Evolutionary conservation across 2,329 filamentous ascomycete genomes (phyloP), one percentile per base, ranked within the genome.

Genomic region (Hypoxylon sp.): DNA sequence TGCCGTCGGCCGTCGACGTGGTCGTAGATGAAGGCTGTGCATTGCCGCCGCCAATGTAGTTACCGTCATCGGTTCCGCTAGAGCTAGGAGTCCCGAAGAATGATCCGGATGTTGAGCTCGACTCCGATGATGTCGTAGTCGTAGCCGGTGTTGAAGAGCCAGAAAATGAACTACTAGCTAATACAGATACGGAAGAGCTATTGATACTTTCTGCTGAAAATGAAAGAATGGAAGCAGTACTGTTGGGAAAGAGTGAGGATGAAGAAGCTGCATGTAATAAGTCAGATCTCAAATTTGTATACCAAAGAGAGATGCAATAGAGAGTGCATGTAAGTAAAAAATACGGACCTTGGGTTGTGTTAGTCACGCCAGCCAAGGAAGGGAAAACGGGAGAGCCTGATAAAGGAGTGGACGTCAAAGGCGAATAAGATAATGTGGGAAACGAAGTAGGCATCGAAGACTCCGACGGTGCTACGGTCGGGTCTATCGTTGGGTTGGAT

Each of bases 361-460:
- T 76, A 19, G 72, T 73, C 63, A 72, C 65, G 61, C 74, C 71
- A 70, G 71, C 53, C 63, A 75, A 60, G 38, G 75, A 73, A 70
- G 75, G 74, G 60, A 76, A 77, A 67, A 65, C 68, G 49, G 74
- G 70, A 65, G 70, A 60, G 48, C 67, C 63, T 58, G 75, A 75
- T 63, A 74, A 77, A 77, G 69, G 75, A 77, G 75, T 65, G 74
- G 75, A 74, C 52, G 75, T 74, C 66, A 77, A 70, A 69, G 74
- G 70, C 60, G 74, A 70, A 70, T 76, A 77, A 67, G 75, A 76
- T 60, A 76, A 68, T 5, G 75, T 75, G 56, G 75, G 75, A 74
- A 77, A 77, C 52, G 72, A 73, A 69, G 73, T 72, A 71, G 74
- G 72, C 75, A 77, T 77, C 69, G 74, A 77, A 72, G 75, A 73